Evolutionary conservation across 2,329 filamentous ascomycete species (phyloP), one percentile per base, ranked within the genome.

Genomic region (Cytospora schulzeri): DNA sequence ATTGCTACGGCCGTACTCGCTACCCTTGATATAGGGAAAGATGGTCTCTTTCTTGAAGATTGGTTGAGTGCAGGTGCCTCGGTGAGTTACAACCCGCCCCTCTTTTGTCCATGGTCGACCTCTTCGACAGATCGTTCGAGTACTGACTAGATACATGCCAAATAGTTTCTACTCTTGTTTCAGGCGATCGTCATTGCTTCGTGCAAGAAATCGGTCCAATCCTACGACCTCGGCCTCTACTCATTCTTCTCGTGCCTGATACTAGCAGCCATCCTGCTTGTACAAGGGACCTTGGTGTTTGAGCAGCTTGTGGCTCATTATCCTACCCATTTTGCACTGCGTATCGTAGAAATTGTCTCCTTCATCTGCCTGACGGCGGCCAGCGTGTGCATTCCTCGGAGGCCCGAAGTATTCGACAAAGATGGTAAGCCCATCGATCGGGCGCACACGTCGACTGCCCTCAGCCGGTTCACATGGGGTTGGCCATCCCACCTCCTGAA

Each of bases 1-100:
- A 74, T 89, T 60, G 79, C 83, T 3, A 74, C 86, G 50, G 82
- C 86, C 8, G 74, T 90, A 28, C 71, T 89, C 6, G 79, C 79
- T 19, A 82, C 81, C 6, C 71, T 82, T 22, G 70, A 74, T 29
- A 66, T 70, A 2, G 65, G 67, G 35, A 67, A 71, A n/a, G 71
- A 80, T 72, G 74, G 71, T 28, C 71, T 83, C 29, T 76, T 82
- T 9, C 68, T 86, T 11, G 79, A 84, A 63, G 83, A 85, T 69
- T 91, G 88, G 87, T 73, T 91, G 50, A 79, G 79, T 65, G 80
- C 85, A 31, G 83, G 75, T 22, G 77, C 82, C 56, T 92, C 88
- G 88, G 89, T 91, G 78, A 76, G 86, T 77, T 15, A 14, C 4
- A 33, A 52, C 22, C 28, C 15, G 4, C 14, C 22, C 50, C 6